Evolutionary conservation across 495 filamentous ascomycete species (phyloP).

Genomic region (Halenospora varia): DNA sequence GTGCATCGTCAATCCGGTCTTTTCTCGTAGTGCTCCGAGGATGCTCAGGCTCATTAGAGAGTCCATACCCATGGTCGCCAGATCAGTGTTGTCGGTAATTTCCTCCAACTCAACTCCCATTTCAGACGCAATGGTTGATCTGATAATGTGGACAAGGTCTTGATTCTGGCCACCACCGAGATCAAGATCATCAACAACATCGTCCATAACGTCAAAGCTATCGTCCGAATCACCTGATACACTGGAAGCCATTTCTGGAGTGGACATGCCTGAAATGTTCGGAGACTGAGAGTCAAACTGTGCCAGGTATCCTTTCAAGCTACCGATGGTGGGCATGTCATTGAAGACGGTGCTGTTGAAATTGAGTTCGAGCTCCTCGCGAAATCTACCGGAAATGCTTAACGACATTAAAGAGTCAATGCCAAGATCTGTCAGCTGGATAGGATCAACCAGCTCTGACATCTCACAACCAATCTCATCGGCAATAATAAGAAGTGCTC

Average conservation of each 20-base stretch:
- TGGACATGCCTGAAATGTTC: constrained; percentile 46
- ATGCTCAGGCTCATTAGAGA: constrained; percentile 56
- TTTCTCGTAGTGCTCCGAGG: constrained; percentile 53
- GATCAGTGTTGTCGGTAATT: constrained; percentile 46
- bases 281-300: constrained; percentile 55
- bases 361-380: constrained; percentile 51
- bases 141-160: constrained; percentile 12
- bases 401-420: constrained; percentile 57
- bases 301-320: constrained; percentile 30
- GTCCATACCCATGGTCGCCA: constrained; percentile 55
- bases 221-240: constrained; percentile 28
- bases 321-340: constrained; percentile 41
- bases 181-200: constrained; percentile 24
- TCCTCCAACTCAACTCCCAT: constrained; percentile 65
- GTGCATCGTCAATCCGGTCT: constrained; percentile 43
- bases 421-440: constrained; percentile 50
- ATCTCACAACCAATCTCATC: constrained; percentile 61
- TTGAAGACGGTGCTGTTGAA: constrained; percentile 52
- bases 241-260: not conserved
- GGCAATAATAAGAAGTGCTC: constrained; percentile 60
- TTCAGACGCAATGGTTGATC: constrained; percentile 57
- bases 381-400: constrained; percentile 46
- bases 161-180: not conserved
- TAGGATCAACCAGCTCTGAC: constrained; percentile 54
- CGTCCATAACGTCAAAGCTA: constrained; percentile 34